Conservation (phyloP, 495 filamentous ascomycete genomes). For the Tetracladium setigerum region DNA sequence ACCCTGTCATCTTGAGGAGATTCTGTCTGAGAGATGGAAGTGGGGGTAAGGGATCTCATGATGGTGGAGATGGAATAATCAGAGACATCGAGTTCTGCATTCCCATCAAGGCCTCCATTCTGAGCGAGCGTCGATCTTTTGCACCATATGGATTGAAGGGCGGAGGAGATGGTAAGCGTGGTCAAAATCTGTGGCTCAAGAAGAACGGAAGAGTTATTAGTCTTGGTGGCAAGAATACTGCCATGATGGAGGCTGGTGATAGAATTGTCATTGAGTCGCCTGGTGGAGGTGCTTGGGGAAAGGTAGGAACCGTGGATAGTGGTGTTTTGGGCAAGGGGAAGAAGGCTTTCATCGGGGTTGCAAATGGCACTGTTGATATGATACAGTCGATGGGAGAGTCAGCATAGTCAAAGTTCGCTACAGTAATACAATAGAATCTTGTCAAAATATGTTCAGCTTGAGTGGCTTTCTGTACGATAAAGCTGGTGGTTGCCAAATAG, state of each 20-base stretch:
- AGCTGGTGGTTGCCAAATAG: too few species aligned
- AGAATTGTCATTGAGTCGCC: slow-evolving; percentile 51
- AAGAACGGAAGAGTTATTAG: slow-evolving; percentile 43
- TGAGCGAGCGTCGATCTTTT: slow-evolving; percentile 10
- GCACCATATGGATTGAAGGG: slow-evolving; percentile 16
- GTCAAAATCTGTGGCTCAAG: slow-evolving; percentile 10
- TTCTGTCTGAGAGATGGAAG: slow-evolving; percentile 45
- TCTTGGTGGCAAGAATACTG: slow-evolving; percentile 61
- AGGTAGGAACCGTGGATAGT: too few species aligned
- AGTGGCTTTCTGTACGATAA: too few species aligned
- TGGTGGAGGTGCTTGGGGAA: slow-evolving; percentile 46
- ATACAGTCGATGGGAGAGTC: too few species aligned
- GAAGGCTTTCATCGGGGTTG: too few species aligned
- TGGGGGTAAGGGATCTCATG: slow-evolving; percentile 23
- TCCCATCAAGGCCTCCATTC: slow-evolving; percentile 2
- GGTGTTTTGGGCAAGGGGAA: too few species aligned
- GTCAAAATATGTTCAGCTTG: too few species aligned
- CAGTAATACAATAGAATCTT: too few species aligned
- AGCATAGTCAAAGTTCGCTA: too few species aligned
- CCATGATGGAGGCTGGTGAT: slow-evolving; percentile 51
- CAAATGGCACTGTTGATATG: too few species aligned
- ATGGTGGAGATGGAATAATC: slow-evolving; percentile 29
- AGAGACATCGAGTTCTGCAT: slow-evolving; percentile 13
- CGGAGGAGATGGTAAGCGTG: slow-evolving; percentile 7
- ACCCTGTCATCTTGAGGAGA: slow-evolving; percentile 54